Percentiles rank a stretch among this genome's conserved stretches.
These are phyloP conservation scores for Trichophaea hybrida DNA, from an alignment of 2,329 filamentous ascomycete genomes.

Conservation along the genomic window DNA sequence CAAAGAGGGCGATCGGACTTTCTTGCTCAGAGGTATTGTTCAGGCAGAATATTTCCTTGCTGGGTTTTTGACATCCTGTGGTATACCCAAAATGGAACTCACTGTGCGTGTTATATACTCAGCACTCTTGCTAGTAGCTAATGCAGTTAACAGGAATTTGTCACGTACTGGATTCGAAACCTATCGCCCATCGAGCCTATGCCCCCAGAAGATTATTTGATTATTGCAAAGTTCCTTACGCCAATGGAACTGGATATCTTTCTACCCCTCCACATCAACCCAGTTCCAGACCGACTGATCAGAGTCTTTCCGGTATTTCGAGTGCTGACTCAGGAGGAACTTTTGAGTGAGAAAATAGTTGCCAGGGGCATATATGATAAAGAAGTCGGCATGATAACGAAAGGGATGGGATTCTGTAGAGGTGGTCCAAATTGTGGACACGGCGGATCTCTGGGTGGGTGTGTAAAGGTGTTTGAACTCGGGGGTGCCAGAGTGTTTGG, in stretches of 20 bases:
- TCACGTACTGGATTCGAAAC: conserved; percentile 21
- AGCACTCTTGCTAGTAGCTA: background rate
- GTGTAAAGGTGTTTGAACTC: conserved; percentile 13
- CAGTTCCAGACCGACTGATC: conserved; percentile 21
- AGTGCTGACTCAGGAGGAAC: conserved; percentile 13
- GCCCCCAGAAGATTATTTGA: conserved; percentile 17
- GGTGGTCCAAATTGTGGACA: conserved; percentile 13
- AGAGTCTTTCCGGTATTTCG: conserved; percentile 24
- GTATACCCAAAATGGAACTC: conserved; percentile 18
- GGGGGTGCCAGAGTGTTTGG: background rate
- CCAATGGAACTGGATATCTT: conserved; percentile 21
- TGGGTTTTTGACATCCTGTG: conserved; percentile 24
- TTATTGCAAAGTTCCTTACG: conserved; percentile 23
- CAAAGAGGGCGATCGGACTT: conserved; percentile 6
- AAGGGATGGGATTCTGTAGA: conserved; percentile 11
- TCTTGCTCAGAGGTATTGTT: conserved; percentile 8
- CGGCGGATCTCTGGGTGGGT: conserved; percentile 7
- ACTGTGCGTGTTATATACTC: conserved; percentile 9
- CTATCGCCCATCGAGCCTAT: conserved; percentile 10
- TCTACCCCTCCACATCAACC: conserved; percentile 21
- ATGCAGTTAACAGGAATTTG: conserved; percentile 5
- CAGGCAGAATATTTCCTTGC: conserved; percentile 18
- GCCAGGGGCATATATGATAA: conserved; percentile 6
- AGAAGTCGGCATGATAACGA: conserved; percentile 13
- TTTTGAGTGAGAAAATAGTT: conserved; percentile 6